Evolutionary conservation across 2,329 filamentous ascomycete genomes (phyloP), one percentile per base, ranked within the genome.

Genomic region (Uncinocarpus reesii): DNA sequence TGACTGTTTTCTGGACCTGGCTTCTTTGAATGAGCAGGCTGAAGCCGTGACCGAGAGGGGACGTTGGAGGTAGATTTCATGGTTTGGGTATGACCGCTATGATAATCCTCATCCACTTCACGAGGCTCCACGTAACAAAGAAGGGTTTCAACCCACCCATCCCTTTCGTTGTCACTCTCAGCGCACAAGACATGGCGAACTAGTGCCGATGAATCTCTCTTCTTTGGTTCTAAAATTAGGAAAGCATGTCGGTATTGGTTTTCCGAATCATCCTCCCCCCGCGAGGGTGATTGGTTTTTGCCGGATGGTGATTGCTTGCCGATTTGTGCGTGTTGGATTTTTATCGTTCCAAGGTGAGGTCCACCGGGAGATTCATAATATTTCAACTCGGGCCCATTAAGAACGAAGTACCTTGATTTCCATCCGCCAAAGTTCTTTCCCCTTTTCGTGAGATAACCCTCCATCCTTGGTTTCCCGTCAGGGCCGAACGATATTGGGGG

Each of bases 391-490:
- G 82, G 77, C 7, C 80, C 81, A 57, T 85, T 78, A 2, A 86
- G 70, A 11, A 83, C 74, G 59, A 85, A 85, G 59, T 79, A 84
- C 49, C 81, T 71, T 8, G 88, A 89, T 67, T 98, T 98, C 92
- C 92, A 98, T 42, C 92, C 92, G 44, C 92, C 92, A 68, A 98
- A 98, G 60, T 96, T 96, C 73, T 98, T 98, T 42, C 92, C 92
- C 57, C 86, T 80, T 71, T 98, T 98, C 1, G 92, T 96, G 42
- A 98, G 71, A 65, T 96, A 98, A 7, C 92, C 92, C 61, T 82
- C 89, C 60, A 86, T 87, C 51, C 81, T 75, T 7, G 83, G 80
- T 42, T 81, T 79, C 2, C 80, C 79, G 57, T 82, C 79, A 4
- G 79, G 73, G 0, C 80, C 78, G 2, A 71, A 65, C 49, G 58